Percentiles rank a stretch among this genome's conserved stretches.
These are phyloP conservation scores for Chytriomyces hyalinus DNA, from an alignment of 192 early-diverging fungal genomes.

Conservation along the genomic window DNA sequence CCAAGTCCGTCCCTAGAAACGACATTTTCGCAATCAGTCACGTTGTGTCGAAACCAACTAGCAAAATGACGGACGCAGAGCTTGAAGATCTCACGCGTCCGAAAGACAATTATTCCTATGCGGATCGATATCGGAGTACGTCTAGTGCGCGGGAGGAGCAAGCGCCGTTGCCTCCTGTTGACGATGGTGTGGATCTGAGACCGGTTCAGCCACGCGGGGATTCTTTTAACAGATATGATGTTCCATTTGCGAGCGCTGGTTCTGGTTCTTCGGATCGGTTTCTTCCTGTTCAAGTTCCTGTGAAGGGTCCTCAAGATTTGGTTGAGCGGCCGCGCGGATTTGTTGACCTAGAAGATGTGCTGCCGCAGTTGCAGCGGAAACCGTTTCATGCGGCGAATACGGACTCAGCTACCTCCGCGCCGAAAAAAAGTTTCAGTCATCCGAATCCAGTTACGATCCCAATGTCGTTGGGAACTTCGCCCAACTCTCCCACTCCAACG, in stretches of 20 bases:
- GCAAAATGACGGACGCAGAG: constrained; percentile 47
- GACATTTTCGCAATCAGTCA: constrained; percentile 48
- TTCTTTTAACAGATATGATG: neutral
- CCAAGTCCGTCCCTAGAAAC: constrained; percentile 24
- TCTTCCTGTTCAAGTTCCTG: constrained; percentile 1
- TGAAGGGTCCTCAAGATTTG: constrained; percentile 25
- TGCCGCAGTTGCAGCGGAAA: neutral
- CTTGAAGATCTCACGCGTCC: constrained; percentile 27
- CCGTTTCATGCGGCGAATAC: too few species aligned
- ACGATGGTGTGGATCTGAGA: neutral
- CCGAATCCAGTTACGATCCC: neutral
- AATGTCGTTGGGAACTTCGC: neutral
- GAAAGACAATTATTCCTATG: neutral
- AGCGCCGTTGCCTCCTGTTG: neutral
- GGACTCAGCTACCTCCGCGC: too few species aligned
- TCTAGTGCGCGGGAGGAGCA: neutral
- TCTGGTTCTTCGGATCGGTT: too few species aligned
- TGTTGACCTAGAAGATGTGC: constrained; percentile 43
- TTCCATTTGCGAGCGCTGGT: neutral
- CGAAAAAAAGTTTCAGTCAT: neutral
- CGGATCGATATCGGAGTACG: neutral
- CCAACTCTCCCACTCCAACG: neutral
- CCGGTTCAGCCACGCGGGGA: neutral
- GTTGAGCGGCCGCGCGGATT: constrained; percentile 38
- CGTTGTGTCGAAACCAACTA: constrained; percentile 46